Base-by-base conservation (phyloP, 495 filamentous ascomycete species). In the Podospora didyma region DNA sequence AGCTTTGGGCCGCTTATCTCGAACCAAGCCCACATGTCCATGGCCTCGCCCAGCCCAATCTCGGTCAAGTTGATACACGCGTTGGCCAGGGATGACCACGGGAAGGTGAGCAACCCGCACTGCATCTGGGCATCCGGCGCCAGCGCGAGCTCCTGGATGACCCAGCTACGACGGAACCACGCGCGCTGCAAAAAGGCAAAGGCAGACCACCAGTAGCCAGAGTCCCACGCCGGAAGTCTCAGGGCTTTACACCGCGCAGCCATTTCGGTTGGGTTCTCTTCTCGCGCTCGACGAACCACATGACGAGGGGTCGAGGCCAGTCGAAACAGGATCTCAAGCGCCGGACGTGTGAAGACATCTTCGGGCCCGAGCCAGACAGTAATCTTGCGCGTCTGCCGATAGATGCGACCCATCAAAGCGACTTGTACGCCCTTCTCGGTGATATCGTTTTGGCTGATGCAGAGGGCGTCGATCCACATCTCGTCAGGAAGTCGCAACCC, bases 21-120 rank as follows among this genome's bases (percentile, higher is more conserved):
- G 41, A 61, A 57, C 59, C 59, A 61, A 7, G 54, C 53, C 48
- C 54, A 53, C 37, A 47, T 44, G 22, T 61, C 54, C 26, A 61
- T 53, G 48, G 54, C 44, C n/a, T 28, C 48, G 34, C 53, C 59
- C 34, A 57, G 23, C 41, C 59, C 51, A 23, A 28, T 61, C 39
- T 61, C 54, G 37, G 37, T 24, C 26, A 61, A 48, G 46, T 54
- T 57, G 46, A 52, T 39, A 26, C 28, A 58, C 12, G 62, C 41
- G 23, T 53, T 61, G 46, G 49, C 31, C 53, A 68, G 28, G 55
- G 42, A 14, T 28, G 50, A 41, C 58, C 49, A 48, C 17, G 31
- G 37, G 20, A 44, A 44, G 20, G 22, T 53, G 19, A 53, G 23
- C 37, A 19, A 14, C 3, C 51, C 51, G 35, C 35, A 44, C 24